Evolutionary conservation across 2,329 filamentous ascomycete species (phyloP), one percentile per base, ranked within the genome.

Genomic region (Venturia oleaginea): DNA sequence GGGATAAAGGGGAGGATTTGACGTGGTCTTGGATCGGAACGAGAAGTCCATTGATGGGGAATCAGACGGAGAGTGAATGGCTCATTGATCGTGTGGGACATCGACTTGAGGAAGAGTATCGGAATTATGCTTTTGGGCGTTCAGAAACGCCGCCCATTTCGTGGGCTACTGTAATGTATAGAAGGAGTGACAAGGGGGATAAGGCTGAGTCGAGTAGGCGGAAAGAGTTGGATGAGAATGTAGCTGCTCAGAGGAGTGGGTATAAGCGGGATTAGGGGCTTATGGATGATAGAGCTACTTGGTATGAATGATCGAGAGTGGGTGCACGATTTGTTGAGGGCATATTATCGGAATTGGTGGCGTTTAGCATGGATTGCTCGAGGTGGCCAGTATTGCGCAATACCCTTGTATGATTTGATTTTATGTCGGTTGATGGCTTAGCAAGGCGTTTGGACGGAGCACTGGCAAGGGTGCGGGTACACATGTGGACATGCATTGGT

Each of bases 11-110:
- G 3, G 67, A 71, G 51, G 67, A 72, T 13, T 74, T 80, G 67
- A 86, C 83, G 7, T 91, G 89, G 88, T 90, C 86, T 40, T 92
- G 89, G 89, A 81, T 92, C 1, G 88, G 86, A 0, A 80, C 84
- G 59, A 77, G 83, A 17, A 89, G 85, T 68, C 89, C 89, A 3
- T 77, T 92, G 15, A 87, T 91, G 84, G 84, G 86, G 3, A 81
- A 81, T 59, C 82, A 85, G 70, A 83, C 84, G 64, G 89, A 92
- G 75, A 82, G 84, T 17, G 84, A 90, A 71, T 92, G 89, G 89
- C 84, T 92, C 42, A 73, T 91, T 48, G 85, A 90, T 66, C 80
- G 83, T 66, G 73, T 92, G 62, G 82, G 82, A 66, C 78, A 79
- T 62, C 81, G 76, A 65, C 76, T 92, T 43, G 79, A 83, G 61